These are phyloP conservation scores for Ophiostoma montium DNA, from an alignment of 2,329 filamentous ascomycete genomes.

Conservation along the genomic window DNA sequence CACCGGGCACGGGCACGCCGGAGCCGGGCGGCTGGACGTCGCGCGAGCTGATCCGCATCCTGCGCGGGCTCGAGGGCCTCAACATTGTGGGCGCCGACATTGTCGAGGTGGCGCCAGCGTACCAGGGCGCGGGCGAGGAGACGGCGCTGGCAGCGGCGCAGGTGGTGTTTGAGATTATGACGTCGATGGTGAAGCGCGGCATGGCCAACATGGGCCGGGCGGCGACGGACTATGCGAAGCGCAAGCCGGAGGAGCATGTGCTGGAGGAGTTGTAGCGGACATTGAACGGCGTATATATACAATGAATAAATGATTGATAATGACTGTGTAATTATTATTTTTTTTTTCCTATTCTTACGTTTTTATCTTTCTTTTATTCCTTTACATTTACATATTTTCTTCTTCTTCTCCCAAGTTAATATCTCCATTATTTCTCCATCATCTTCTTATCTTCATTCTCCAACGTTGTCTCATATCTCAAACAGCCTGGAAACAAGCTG, in stretches of 20 bases:
- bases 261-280: constrained; percentile 20
- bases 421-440: neutral
- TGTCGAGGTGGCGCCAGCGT: constrained; percentile 77
- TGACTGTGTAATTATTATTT: neutral
- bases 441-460: neutral
- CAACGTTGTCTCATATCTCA: neutral
- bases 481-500: neutral
- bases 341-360: neutral
- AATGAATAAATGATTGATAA: too few relatives aligned
- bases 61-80: constrained; percentile 66
- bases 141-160: constrained; percentile 75
- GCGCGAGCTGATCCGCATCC: constrained; percentile 68
- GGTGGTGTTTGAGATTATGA: constrained; percentile 75
- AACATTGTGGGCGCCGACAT: constrained; percentile 84
- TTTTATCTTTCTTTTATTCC: neutral
- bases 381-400: too few relatives aligned
- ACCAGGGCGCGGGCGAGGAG: constrained; percentile 66
- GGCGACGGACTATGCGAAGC: constrained; percentile 2
- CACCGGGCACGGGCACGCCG: constrained; percentile 57
- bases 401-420: neutral
- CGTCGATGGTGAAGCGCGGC: constrained; percentile 44
- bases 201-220: constrained; percentile 24
- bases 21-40: constrained; percentile 89
- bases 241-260: constrained; percentile 7
- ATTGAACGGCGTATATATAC: too few relatives aligned